These are phyloP conservation scores for Russula olivacea DNA, from an alignment of 768 basidiomycete genomes.

Conservation along the genomic window DNA sequence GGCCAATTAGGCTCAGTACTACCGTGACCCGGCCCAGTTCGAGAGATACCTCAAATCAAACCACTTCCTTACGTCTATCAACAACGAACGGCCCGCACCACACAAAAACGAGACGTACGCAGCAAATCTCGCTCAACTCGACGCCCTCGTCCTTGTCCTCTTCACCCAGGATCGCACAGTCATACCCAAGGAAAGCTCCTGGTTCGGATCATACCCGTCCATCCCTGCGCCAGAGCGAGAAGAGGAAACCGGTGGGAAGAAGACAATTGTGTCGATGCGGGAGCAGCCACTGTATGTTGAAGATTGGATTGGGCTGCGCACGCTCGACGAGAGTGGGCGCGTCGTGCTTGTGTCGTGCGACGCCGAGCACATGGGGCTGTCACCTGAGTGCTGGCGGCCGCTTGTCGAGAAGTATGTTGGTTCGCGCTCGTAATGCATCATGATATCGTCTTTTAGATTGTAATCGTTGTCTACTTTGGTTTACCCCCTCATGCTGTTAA, in stretches of 20 bases:
- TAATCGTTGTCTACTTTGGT: too few relatives aligned
- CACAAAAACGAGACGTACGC: conserved; percentile 54
- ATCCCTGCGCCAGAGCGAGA: conserved; percentile 28
- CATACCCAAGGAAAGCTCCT: conserved; percentile 77
- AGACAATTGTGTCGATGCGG: conserved; percentile 60
- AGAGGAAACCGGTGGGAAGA: conserved; percentile 28
- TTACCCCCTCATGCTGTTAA: neutral
- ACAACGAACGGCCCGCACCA: conserved; percentile 58
- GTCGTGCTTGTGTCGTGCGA: conserved; percentile 59
- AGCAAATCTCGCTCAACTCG: conserved; percentile 52
- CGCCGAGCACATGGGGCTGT: conserved; percentile 71
- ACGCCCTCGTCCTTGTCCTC: conserved; percentile 64
- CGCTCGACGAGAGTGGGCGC: conserved; percentile 59
- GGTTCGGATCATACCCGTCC: conserved; percentile 70
- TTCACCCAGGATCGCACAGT: conserved; percentile 73
- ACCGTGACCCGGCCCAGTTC: conserved; percentile 62
- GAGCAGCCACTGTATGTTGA: conserved; percentile 65
- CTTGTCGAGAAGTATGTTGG: conserved; percentile 32
- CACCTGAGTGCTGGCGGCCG: conserved; percentile 32
- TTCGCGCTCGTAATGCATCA: neutral
- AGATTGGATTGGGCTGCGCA: conserved; percentile 76
- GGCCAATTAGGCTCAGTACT: conserved; percentile 70
- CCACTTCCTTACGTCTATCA: conserved; percentile 67
- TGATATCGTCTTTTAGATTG: neutral
- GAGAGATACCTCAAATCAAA: conserved; percentile 53